Base-by-base conservation (phyloP, 2,329 filamentous ascomycete species). In the Sporothrix inflata region DNA sequence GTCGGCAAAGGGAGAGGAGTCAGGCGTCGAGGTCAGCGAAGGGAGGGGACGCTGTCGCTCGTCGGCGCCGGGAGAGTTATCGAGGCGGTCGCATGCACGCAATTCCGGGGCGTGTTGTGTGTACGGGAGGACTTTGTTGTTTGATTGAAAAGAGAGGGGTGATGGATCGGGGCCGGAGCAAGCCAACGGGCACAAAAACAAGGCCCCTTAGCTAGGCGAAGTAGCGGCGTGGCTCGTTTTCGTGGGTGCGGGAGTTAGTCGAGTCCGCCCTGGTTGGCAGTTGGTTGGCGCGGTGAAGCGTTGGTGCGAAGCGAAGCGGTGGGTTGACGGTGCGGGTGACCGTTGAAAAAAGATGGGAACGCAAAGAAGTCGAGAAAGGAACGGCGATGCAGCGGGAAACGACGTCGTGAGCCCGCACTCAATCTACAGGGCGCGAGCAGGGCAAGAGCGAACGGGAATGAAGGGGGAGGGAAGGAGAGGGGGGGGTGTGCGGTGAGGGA, bases 201-300 rank as follows among this genome's bases (percentile, higher is more conserved):
- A 72, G 34, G 60, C 40, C 70, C 61, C 38, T 42, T 30, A 27
- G 24, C 11, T 55, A 38, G 47, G 34, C 11, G 19, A 68, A 55
- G 53, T 53, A 65, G 34, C 42, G 63, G 53, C 63, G 71, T 65
- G 66, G 66, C 71, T 72, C 47, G 71, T 69, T 72, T 72, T 69
- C 55, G 70, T 61, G 70, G 19, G 14, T 19, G 30, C n/a, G 45
- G 55, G 60, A 40, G 57, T 60, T 51, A 65, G 71, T 47, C 51
- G 70, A 68, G 51, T 42, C 66, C 65, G 47, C 27, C 24, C 30
- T 65, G 34, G 57, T n/a, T 69, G 67, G 60, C 49, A 55, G 71
- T 55, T 69, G 71, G 66, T 60, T 66, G 40, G 61, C 66, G 66
- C 34, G 71, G 65, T 51, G 55, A 69, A 49, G 65, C 71, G 71